Evolutionary conservation across 768 basidiomycete species (phyloP).

Genomic region (Holtermannia corniformis): DNA sequence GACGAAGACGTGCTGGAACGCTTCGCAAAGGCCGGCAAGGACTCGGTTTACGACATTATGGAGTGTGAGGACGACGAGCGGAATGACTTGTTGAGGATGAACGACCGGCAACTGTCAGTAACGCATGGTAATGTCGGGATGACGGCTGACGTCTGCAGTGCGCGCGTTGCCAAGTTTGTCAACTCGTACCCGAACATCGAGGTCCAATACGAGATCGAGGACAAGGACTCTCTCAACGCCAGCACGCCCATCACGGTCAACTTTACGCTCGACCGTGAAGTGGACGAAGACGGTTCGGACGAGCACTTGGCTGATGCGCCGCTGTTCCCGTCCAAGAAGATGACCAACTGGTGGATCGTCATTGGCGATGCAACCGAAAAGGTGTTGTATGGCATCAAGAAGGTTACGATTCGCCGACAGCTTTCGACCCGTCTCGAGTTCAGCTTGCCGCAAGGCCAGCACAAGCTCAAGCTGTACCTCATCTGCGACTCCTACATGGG

Average conservation of each 20-base stretch:
- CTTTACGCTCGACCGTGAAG: slow-evolving; percentile 70
- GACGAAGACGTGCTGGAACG: slow-evolving; percentile 77
- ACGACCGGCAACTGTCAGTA: slow-evolving; percentile 70
- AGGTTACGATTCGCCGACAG: slow-evolving; percentile 60
- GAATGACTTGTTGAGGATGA: slow-evolving; percentile 72
- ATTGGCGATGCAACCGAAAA: slow-evolving; percentile 65
- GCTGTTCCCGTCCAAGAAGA: slow-evolving; percentile 79
- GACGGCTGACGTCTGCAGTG: slow-evolving; percentile 48
- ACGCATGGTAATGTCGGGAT: not conserved
- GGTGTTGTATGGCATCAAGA: slow-evolving; percentile 76
- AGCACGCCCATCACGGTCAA: slow-evolving; percentile 72
- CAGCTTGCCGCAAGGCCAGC: slow-evolving; percentile 71
- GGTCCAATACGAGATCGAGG: slow-evolving; percentile 70
- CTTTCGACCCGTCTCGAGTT: slow-evolving; percentile 84
- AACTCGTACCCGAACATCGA: slow-evolving; percentile 97
- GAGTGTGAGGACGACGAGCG: slow-evolving; percentile 93
- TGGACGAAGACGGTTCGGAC: slow-evolving; percentile 53
- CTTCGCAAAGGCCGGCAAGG: slow-evolving; percentile 70
- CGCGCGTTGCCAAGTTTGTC: slow-evolving; percentile 89
- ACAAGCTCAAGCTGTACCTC: slow-evolving; percentile 73
- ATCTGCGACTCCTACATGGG: slow-evolving; percentile 85
- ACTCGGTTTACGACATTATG: slow-evolving; percentile 94
- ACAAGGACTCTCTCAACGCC: slow-evolving; percentile 73
- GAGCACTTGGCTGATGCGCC: slow-evolving; percentile 86
- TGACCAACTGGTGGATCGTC: slow-evolving; percentile 96